Base-by-base conservation (phyloP, 331 rosid species). In the Quercus phellos region DNA sequence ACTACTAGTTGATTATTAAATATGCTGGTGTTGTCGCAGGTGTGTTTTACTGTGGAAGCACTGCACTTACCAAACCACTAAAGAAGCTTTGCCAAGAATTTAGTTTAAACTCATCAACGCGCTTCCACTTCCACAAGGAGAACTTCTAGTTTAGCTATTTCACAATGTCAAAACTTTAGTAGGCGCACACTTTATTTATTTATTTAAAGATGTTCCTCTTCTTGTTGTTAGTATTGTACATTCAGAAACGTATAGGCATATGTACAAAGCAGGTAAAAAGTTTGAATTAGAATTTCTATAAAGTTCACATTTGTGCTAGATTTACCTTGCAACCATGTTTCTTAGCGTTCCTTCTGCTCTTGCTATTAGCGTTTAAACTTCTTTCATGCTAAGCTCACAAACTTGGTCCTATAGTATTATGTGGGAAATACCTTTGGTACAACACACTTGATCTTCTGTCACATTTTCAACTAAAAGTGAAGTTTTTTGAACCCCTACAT, bases 11-110 rank as follows among this genome's bases (percentile, higher is more conserved):
- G 7, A 12, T 58, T 63, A 16, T 14, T 29, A 14, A 63, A 13
- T 26, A 22, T 76, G 50, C 14, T 38, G 67, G 6, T 75, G 42
- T 67, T 77, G 75, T 79, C 90, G 58, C 87, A 94, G 98, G 99
- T 67, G 99, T 94, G 17, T 94, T 92, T 84, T 92, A 94, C 61
- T 94, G 99, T 81, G 99, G 99, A 76, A 87, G 89, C 83, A 80
- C 95, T 7, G 51, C 73, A 14, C 94, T 92, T 9, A 83, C 87
- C 27, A 76, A 87, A 80, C 17, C 85, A 82, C 74, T 94, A 78
- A 90, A 66, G 82, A 17, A 9, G 1, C 89, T 94, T 9, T 92
- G 98, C 85, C 83, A 86, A 12, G 98, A 90, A 56, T 89, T 86
- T 64, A 92, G 97, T 84, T 19, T 81, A 77, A 83, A 77, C 72